phyloP scores from a whole-genome alignment of 805 yeast genomes.

The Naumovozyma dairenensis region DNA sequence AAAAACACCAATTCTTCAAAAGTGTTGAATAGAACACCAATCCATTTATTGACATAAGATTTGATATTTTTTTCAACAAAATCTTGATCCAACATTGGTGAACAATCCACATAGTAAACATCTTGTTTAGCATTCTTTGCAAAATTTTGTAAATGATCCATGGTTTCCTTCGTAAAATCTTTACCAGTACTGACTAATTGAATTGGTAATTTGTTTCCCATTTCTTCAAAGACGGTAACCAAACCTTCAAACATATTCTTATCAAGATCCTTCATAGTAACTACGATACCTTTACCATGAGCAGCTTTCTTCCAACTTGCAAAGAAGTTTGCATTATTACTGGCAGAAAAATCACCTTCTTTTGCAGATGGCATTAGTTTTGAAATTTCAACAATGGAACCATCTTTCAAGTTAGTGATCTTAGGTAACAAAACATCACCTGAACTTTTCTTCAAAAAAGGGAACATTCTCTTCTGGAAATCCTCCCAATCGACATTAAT shows the following conservation, averaged over 20 bases:
- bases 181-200: slow-evolving; percentile 33
- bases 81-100: slow-evolving; percentile 10
- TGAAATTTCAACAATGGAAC: background rate
- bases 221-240: slow-evolving; percentile 33
- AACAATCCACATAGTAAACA: slow-evolving; percentile 16
- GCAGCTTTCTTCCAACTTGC: slow-evolving; percentile 12
- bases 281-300: slow-evolving; percentile 13
- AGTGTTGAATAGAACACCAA: slow-evolving; percentile 39
- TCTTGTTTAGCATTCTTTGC: slow-evolving; percentile 13
- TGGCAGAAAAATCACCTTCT: slow-evolving; percentile 4
- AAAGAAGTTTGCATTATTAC: slow-evolving; percentile 8
- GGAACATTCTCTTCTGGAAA: slow-evolving; percentile 19
- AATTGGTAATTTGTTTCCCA: slow-evolving; percentile 32
- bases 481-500: slow-evolving; percentile 3
- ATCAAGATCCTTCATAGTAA: slow-evolving; percentile 18
- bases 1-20: slow-evolving; percentile 41
- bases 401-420: slow-evolving; percentile 2
- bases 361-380: background rate
- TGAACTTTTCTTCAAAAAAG: slow-evolving; percentile 7
- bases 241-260: slow-evolving; percentile 23
- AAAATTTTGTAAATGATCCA: slow-evolving; percentile 8
- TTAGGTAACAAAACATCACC: slow-evolving; percentile 6
- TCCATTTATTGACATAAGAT: slow-evolving; percentile 36
- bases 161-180: slow-evolving; percentile 27
- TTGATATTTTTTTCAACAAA: slow-evolving; percentile 7